A percentile compares a stretch with the other conserved stretches of the same genome.
Conservation (phyloP, 208 protist species). For the Hexamita inflata region DNA sequence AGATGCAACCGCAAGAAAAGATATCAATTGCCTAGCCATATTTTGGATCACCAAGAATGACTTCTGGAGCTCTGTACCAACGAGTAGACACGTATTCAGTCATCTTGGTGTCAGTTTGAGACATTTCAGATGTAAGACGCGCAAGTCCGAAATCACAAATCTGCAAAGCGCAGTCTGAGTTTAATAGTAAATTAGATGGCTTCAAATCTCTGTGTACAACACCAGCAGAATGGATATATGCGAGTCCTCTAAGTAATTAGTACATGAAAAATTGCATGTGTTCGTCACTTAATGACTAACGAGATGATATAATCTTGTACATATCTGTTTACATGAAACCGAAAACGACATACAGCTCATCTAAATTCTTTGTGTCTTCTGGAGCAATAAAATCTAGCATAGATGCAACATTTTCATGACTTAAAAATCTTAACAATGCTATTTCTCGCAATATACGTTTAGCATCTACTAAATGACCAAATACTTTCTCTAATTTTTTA, state of each 20-base stretch:
- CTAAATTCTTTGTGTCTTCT: conserved; percentile 29
- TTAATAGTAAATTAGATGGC: conserved; percentile 41
- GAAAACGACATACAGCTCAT: conserved; percentile 52
- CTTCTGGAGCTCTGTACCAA: conserved; percentile 96
- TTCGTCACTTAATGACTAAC: conserved; percentile 69
- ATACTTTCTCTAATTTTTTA: conserved; percentile 81
- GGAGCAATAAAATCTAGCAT: conserved; percentile 23
- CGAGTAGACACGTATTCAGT: conserved; percentile 87
- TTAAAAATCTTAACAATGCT: conserved; percentile 70
- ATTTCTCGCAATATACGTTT: conserved; percentile 87
- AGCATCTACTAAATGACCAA: conserved; percentile 72
- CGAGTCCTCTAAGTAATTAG: conserved; percentile 61
- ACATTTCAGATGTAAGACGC: conserved; percentile 61
- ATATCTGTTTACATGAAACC: conserved; percentile 81
- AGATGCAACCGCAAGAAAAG: conserved; percentile 93
- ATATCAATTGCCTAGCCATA: conserved; percentile 85
- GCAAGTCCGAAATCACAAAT: conserved; percentile 90
- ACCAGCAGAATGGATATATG: conserved; percentile 41
- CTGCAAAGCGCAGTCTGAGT: conserved; percentile 63
- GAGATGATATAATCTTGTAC: conserved; percentile 78
- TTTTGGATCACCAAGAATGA: conserved; percentile 74
- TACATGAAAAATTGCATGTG: conserved; percentile 93
- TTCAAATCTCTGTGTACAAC: conserved; percentile 42
- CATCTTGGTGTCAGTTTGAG: conserved; percentile 57
- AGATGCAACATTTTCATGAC: conserved; percentile 63